Percentiles rank a stretch among this genome's conserved stretches.
Evolutionary conservation across 371 early-diverging fungal genomes (phyloP).

Genomic region (Syncephalastrum racemosum): DNA sequence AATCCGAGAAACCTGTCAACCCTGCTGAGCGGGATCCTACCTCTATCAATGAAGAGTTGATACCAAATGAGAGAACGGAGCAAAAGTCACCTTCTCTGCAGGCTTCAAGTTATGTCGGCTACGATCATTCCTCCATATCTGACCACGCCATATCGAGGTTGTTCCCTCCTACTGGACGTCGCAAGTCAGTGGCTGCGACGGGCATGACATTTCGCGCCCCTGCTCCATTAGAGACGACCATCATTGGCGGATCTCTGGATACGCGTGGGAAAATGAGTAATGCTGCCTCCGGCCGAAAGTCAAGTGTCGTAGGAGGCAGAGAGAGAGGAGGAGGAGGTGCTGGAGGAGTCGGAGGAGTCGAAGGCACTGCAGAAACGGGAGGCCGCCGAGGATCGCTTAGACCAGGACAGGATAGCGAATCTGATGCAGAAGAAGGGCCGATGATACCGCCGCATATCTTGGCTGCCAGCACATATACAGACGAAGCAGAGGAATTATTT

Average conservation of each 20-base stretch:
- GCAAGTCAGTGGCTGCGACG: slow-evolving; percentile 15
- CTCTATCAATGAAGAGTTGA: neutral
- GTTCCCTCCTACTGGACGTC: slow-evolving; percentile 16
- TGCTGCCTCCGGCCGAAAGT: neutral
- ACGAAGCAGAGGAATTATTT: slow-evolving; percentile 41
- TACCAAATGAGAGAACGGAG: neutral
- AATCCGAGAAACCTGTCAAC: slow-evolving; percentile 11
- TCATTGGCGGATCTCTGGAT: slow-evolving; percentile 19
- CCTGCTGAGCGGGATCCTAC: slow-evolving; percentile 20
- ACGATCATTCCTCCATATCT: slow-evolving; percentile 14
- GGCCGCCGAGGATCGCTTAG: slow-evolving; percentile 9
- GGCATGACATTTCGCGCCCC: neutral
- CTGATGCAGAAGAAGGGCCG: slow-evolving; percentile 24
- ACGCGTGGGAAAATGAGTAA: slow-evolving; percentile 9
- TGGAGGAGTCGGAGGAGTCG: slow-evolving; percentile 11
- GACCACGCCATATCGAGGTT: slow-evolving; percentile 14
- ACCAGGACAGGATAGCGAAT: slow-evolving; percentile 9
- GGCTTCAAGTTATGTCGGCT: slow-evolving; percentile 5
- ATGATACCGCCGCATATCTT: slow-evolving; percentile 44
- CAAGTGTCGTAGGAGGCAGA: slow-evolving; percentile 48
- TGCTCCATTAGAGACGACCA: slow-evolving; percentile 4
- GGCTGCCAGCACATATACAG: slow-evolving; percentile 29
- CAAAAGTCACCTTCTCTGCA: slow-evolving; percentile 1
- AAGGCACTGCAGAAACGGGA: neutral
- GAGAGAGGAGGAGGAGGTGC: slow-evolving; percentile 68